These are phyloP conservation scores for Drechslera avenae DNA, from an alignment of 2,329 filamentous ascomycete genomes.

Conservation along the genomic window DNA sequence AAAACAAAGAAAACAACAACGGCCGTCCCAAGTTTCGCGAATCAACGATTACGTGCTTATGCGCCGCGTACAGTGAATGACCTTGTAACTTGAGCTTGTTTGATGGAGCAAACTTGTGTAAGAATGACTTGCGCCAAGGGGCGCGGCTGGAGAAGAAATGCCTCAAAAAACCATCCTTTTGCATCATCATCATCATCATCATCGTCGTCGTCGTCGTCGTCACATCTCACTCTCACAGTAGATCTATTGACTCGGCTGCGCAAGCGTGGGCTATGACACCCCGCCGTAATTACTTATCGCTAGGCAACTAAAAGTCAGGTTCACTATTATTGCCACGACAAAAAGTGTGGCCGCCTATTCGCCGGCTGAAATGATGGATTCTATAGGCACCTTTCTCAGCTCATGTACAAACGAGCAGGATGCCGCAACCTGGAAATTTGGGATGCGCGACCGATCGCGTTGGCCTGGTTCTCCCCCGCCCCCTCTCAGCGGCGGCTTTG, in stretches of 20 bases:
- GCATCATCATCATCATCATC: too few relatives aligned
- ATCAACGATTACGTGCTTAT: constrained; percentile 19
- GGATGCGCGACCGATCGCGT: constrained; percentile 7
- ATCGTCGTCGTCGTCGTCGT: too few relatives aligned
- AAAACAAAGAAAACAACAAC: constrained; percentile 25
- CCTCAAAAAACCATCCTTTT: constrained; percentile 20
- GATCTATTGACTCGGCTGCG: constrained; percentile 15
- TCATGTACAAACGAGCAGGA: neutral
- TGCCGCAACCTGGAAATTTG: neutral
- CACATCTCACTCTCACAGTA: constrained; percentile 16
- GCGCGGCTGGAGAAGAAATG: constrained; percentile 22
- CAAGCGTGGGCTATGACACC: constrained; percentile 16
- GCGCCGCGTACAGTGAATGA: constrained; percentile 13
- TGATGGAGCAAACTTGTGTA: constrained; percentile 7
- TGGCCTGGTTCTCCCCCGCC: too few relatives aligned
- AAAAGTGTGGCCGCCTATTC: constrained; percentile 6
- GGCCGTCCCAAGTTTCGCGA: constrained; percentile 2
- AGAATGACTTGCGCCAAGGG: constrained; percentile 22
- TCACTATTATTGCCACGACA: constrained; percentile 12
- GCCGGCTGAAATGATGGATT: constrained; percentile 9
- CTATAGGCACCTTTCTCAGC: neutral
- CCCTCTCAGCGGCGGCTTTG: constrained; percentile 12
- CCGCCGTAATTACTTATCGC: constrained; percentile 6
- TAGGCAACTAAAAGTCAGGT: constrained; percentile 12
- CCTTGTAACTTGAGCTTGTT: constrained; percentile 1